Conservation (phyloP, 108 stramenopile species). For the Pseudonitzschia pungens region DNA sequence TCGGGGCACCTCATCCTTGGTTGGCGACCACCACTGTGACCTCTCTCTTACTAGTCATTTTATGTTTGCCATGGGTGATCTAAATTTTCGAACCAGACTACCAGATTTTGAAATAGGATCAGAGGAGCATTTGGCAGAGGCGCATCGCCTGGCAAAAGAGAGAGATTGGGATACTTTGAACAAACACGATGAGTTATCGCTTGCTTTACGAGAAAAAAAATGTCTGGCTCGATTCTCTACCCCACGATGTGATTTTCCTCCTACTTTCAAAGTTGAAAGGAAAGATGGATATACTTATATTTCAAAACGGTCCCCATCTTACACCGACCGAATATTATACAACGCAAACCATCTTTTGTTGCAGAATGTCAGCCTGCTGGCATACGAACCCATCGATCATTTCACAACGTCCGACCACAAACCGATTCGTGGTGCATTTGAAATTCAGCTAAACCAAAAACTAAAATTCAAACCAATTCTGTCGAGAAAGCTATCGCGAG, state of each 20-base stretch:
- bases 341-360: conserved; percentile 56
- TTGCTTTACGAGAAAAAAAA: conserved; percentile 47
- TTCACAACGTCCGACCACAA: conserved; percentile 81
- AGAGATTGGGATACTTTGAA: conserved; percentile 49
- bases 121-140: conserved; percentile 18
- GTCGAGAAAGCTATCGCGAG: background rate
- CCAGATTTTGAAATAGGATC: conserved; percentile 21
- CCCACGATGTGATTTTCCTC: conserved; percentile 63
- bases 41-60: conserved; percentile 49
- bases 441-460: conserved; percentile 36
- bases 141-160: conserved; percentile 29
- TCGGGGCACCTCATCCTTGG: conserved; percentile 29
- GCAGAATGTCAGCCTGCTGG: conserved; percentile 36
- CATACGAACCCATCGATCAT: conserved; percentile 62
- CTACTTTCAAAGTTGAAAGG: conserved; percentile 78
- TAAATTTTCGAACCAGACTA: conserved; percentile 59
- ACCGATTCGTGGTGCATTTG: conserved; percentile 70
- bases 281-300: conserved; percentile 60
- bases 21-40: conserved; percentile 35
- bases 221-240: conserved; percentile 59
- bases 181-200: conserved; percentile 51
- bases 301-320: conserved; percentile 68
- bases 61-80: conserved; percentile 69
- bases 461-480: conserved; percentile 23
- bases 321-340: conserved; percentile 84